phyloP scores from a whole-genome alignment of 768 basidiomycete genomes.

The Vararia minispora region DNA sequence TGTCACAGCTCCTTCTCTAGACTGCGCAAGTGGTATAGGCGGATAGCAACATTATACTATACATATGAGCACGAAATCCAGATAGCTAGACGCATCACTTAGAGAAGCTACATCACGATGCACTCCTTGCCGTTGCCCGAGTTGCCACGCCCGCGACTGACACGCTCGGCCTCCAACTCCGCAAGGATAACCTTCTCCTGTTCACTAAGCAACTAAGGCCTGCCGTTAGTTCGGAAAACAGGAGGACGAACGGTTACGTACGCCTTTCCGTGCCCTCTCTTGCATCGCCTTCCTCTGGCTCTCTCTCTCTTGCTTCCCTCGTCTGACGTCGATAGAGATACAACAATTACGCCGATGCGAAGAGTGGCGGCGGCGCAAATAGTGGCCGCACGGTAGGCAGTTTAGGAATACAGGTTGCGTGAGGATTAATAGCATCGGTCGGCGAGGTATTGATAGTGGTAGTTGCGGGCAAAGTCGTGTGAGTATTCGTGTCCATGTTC shows the following conservation, averaged over 20 bases:
- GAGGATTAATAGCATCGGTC: slow-evolving; percentile 15
- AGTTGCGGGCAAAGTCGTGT: slow-evolving; percentile 8
- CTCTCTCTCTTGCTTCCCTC: slow-evolving; percentile 64
- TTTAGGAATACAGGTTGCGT: slow-evolving; percentile 9
- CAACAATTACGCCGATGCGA: slow-evolving; percentile 46
- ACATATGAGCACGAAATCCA: too few relatives aligned
- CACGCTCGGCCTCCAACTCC: slow-evolving; percentile 36
- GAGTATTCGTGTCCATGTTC: slow-evolving; percentile 6
- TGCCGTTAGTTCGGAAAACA: slow-evolving; percentile 6
- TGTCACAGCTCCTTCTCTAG: too few relatives aligned
- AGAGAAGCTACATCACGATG: slow-evolving; percentile 39
- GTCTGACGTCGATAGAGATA: slow-evolving; percentile 32
- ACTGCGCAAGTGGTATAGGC: too few relatives aligned
- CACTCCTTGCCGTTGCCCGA: slow-evolving; percentile 38
- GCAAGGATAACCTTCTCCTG: slow-evolving; percentile 54
- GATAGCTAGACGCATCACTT: too few relatives aligned
- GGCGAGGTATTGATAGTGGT: slow-evolving; percentile 16
- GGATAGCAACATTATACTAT: too few relatives aligned
- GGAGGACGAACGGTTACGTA: slow-evolving; percentile 24
- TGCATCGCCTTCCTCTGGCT: slow-evolving; percentile 61
- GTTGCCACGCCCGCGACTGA: slow-evolving; percentile 22
- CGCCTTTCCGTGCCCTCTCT: slow-evolving; percentile 66
- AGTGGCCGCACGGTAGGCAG: slow-evolving; percentile 21
- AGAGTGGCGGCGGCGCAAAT: slow-evolving; percentile 59
- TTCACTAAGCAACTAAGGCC: slow-evolving; percentile 40